Evolutionary conservation across 768 basidiomycete species (phyloP).

Genomic region (Auriscalpium vulgare): DNA sequence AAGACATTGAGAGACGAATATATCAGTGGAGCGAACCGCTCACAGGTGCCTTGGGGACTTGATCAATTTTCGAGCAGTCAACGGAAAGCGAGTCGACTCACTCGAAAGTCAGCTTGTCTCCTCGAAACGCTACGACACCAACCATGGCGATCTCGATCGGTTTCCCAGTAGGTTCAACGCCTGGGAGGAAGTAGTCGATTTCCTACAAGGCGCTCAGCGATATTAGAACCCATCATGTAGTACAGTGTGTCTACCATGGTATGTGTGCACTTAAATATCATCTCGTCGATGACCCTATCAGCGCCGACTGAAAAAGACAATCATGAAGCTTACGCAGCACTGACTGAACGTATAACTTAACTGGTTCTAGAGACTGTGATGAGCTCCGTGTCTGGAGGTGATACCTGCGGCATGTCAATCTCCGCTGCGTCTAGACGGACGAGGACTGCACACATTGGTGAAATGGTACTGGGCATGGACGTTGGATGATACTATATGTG

Average conservation of each 20-base stretch:
- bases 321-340: background rate
- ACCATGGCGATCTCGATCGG: slow-evolving; percentile 34
- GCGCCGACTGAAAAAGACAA: slow-evolving; percentile 25
- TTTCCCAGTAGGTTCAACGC: slow-evolving; percentile 27
- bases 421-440: background rate
- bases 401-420: slow-evolving; percentile 22
- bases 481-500: too few species aligned
- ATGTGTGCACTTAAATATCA: slow-evolving; percentile 36
- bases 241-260: slow-evolving; percentile 23
- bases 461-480: slow-evolving; percentile 28
- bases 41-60: slow-evolving; percentile 22
- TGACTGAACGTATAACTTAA: slow-evolving; percentile 9
- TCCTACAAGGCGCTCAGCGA: slow-evolving; percentile 21
- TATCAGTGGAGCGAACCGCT: slow-evolving; percentile 2
- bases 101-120: slow-evolving; percentile 44
- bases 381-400: slow-evolving; percentile 32
- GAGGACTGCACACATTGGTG: slow-evolving; percentile 23
- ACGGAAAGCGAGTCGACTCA: slow-evolving; percentile 17
- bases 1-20: background rate
- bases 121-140: slow-evolving; percentile 37
- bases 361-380: slow-evolving; percentile 35
- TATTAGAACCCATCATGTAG: background rate
- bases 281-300: slow-evolving; percentile 39
- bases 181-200: slow-evolving; percentile 31
- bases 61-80: too few species aligned